These are phyloP conservation scores for Starmerella ratchasimensis DNA, from an alignment of 805 yeast genomes.

Conservation along the genomic window DNA sequence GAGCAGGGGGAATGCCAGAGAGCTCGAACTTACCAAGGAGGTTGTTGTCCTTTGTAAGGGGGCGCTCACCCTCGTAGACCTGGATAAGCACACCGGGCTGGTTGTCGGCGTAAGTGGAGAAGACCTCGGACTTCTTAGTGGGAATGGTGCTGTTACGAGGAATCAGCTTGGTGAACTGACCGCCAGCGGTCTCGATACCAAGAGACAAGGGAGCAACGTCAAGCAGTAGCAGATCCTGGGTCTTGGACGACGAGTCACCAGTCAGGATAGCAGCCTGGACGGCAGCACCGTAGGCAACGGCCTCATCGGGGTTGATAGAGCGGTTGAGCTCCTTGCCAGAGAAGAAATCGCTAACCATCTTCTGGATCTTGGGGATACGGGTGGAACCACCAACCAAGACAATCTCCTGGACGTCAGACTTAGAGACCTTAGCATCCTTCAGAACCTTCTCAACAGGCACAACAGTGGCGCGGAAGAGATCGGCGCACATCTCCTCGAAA, in stretches of 20 bases:
- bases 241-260: slow-evolving; percentile 92
- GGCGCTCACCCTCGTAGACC: slow-evolving; percentile 97
- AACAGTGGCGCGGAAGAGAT: slow-evolving; percentile 81
- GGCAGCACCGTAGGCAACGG: slow-evolving; percentile 98
- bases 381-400: slow-evolving; percentile 97
- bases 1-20: slow-evolving; percentile 94
- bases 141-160: slow-evolving; percentile 98
- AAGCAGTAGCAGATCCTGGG: slow-evolving; percentile 83
- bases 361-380: slow-evolving; percentile 94
- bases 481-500: slow-evolving; percentile 92
- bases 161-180: slow-evolving; percentile 95
- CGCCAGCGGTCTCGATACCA: slow-evolving; percentile 99
- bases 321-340: slow-evolving; percentile 95
- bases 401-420: slow-evolving; percentile 79
- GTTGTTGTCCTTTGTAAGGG: slow-evolving; percentile 91
- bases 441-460: slow-evolving; percentile 94
- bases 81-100: slow-evolving; percentile 98
- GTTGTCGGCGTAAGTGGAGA: slow-evolving; percentile 95
- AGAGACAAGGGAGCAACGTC: slow-evolving; percentile 96
- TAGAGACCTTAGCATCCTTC: slow-evolving; percentile 80
- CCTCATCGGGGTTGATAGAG: slow-evolving; percentile 97
- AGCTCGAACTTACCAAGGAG: slow-evolving; percentile 93
- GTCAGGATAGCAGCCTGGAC: slow-evolving; percentile 95
- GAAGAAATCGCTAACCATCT: slow-evolving; percentile 89
- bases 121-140: slow-evolving; percentile 91